Conservation (phyloP, 306 rosid genomes). For the Mimosa bimucronata region DNA sequence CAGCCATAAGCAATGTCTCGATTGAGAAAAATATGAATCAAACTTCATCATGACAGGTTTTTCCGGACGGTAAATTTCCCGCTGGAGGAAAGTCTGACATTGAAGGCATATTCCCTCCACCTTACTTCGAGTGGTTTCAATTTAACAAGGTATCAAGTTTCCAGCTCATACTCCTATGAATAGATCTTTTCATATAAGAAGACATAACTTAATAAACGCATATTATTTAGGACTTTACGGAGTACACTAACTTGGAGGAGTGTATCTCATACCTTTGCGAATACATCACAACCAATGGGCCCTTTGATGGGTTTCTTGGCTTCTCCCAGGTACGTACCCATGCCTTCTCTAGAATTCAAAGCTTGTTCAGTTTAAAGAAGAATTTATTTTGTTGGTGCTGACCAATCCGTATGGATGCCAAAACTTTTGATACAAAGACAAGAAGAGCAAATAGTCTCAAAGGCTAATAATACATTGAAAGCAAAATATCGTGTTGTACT, state of each 20-base stretch:
- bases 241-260: slow-evolving; percentile 78
- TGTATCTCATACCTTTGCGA: slow-evolving; percentile 70
- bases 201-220: slow-evolving; percentile 15
- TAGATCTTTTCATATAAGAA: not conserved
- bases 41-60: slow-evolving; percentile 48
- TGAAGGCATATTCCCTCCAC: slow-evolving; percentile 84
- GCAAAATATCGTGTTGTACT: not conserved
- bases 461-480: not conserved
- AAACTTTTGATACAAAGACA: not conserved
- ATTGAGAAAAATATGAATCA: not conserved
- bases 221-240: slow-evolving; percentile 67
- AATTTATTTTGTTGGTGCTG: not conserved
- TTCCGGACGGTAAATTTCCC: slow-evolving; percentile 73
- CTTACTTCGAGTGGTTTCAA: slow-evolving; percentile 93
- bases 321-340: slow-evolving; percentile 66
- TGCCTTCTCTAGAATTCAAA: not conserved
- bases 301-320: slow-evolving; percentile 82
- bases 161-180: not conserved
- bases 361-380: not conserved
- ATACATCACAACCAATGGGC: slow-evolving; percentile 81
- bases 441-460: not conserved
- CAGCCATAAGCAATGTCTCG: not conserved
- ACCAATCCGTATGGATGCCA: too few species aligned
- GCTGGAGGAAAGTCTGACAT: slow-evolving; percentile 92
- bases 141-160: slow-evolving; percentile 58